Conservation (phyloP, 1,284 basidiomycete species). For the Cutaneotrichosporon sp. region DNA sequence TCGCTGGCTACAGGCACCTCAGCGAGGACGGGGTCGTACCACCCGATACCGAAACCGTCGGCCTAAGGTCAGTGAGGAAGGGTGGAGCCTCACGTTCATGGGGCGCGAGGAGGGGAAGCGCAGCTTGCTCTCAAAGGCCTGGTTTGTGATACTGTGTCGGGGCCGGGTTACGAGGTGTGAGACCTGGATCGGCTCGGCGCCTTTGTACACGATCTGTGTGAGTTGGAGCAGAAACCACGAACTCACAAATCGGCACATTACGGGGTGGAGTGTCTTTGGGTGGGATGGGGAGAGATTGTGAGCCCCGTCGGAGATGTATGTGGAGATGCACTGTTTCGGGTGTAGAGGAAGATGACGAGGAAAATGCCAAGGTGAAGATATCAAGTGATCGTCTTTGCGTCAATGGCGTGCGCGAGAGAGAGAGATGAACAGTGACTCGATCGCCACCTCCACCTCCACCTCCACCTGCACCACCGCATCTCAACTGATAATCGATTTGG, state of each 20-base stretch:
- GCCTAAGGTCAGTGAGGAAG: conserved; percentile 54
- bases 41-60: conserved; percentile 94
- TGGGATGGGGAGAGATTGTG: too few relatives aligned
- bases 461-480: background rate
- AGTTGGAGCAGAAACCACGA: background rate
- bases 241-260: conserved; percentile 76
- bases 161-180: conserved; percentile 87
- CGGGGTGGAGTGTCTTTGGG: background rate
- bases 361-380: background rate
- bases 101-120: conserved; percentile 75
- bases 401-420: background rate
- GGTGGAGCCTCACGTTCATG: conserved; percentile 61
- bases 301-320: too few relatives aligned
- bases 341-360: background rate
- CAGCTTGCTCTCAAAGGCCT: conserved; percentile 86
- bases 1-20: conserved; percentile 15
- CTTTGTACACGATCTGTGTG: conserved; percentile 69
- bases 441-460: background rate
- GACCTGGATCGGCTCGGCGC: conserved; percentile 79
- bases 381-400: background rate
- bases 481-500: background rate
- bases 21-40: conserved; percentile 53
- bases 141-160: conserved; percentile 93
- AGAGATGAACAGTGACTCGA: background rate
- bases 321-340: background rate